phyloP scores from a whole-genome alignment of 2,329 filamentous ascomycete species.

The Epichloe festucae region DNA sequence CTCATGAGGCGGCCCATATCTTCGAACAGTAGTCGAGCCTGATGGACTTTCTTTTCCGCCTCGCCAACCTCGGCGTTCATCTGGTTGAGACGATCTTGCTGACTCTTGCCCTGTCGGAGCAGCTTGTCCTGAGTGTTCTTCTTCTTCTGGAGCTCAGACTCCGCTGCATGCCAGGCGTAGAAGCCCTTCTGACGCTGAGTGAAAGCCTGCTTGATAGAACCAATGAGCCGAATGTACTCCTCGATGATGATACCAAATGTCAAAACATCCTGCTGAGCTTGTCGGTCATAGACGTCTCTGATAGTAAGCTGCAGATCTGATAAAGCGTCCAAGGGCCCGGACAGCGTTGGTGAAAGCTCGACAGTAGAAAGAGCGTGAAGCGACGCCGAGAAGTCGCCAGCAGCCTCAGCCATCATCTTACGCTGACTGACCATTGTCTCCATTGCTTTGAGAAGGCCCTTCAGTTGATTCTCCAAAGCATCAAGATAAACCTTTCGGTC shows the following conservation, averaged over 20 bases:
- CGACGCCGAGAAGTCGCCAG: conserved; percentile 83
- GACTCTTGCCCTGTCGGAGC: conserved; percentile 84
- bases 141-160: conserved; percentile 81
- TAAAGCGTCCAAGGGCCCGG: conserved; percentile 77
- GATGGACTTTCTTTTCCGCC: conserved; percentile 84
- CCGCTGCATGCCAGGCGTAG: conserved; percentile 84
- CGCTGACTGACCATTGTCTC: conserved; percentile 86
- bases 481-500: conserved; percentile 92
- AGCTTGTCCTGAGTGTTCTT: conserved; percentile 85
- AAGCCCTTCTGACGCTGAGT: conserved; percentile 88
- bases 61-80: conserved; percentile 89
- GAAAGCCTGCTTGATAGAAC: conserved; percentile 89
- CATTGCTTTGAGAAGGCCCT: conserved; percentile 81
- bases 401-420: conserved; percentile 86
- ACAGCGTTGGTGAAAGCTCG: conserved; percentile 79
- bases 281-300: conserved; percentile 86
- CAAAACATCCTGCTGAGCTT: conserved; percentile 91
- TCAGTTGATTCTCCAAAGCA: conserved; percentile 82
- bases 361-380: conserved; percentile 87
- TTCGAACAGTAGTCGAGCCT: conserved; percentile 80
- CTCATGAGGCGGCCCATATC: conserved; percentile 96
- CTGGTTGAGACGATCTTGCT: conserved; percentile 90
- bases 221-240: conserved; percentile 93
- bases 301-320: conserved; percentile 92
- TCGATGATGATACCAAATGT: conserved; percentile 96